Evolutionary conservation across 148 eudicot genomes (phyloP).

Genomic region (Arctostaphylos glauca): DNA sequence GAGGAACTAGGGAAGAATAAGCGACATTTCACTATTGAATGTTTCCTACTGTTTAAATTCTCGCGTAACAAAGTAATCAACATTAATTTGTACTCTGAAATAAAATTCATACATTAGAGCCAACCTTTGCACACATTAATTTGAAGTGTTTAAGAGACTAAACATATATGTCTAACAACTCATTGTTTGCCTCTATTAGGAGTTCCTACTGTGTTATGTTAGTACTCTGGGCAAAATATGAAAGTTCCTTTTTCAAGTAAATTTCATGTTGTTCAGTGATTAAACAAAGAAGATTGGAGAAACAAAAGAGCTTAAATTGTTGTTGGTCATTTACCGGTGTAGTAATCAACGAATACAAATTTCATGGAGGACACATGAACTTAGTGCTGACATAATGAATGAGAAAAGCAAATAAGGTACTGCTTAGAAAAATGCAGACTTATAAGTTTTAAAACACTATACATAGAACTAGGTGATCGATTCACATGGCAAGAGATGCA

Average conservation of each 20-base stretch:
- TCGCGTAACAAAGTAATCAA: not conserved
- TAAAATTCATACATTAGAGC: not conserved
- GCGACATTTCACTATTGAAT: not conserved
- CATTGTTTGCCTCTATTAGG: too few species aligned
- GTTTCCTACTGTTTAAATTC: not conserved
- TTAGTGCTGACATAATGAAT: too few species aligned
- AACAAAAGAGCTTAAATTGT: not conserved
- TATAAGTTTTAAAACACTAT: not conserved
- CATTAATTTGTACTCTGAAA: not conserved
- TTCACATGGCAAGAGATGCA: slow-evolving; percentile 5
- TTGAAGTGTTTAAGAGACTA: not conserved
- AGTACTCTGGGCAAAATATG: too few species aligned
- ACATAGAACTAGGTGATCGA: too few species aligned
- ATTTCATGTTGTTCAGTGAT: not conserved
- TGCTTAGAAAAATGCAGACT: not conserved
- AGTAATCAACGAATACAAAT: too few species aligned
- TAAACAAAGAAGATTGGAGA: not conserved
- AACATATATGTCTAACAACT: too few species aligned
- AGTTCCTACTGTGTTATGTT: too few species aligned
- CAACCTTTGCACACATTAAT: not conserved
- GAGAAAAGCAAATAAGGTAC: not conserved
- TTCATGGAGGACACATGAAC: too few species aligned
- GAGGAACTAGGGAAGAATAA: not conserved
- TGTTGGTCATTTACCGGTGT: too few species aligned
- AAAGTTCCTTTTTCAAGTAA: too few species aligned